These are phyloP conservation scores for Polytolypa hystricis DNA, from an alignment of 2,329 filamentous ascomycete genomes.

Conservation along the genomic window DNA sequence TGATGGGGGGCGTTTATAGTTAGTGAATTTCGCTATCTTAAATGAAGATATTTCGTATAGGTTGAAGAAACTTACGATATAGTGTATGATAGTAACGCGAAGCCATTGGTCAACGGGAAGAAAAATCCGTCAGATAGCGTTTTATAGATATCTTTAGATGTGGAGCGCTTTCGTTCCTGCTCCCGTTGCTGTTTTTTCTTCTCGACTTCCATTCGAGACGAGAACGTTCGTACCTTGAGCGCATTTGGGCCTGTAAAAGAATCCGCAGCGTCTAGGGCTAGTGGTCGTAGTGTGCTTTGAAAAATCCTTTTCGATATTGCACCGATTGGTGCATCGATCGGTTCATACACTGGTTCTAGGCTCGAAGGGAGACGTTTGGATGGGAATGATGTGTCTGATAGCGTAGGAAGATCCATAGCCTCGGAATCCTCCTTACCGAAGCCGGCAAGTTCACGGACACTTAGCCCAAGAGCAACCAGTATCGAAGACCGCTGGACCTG, in stretches of 20 bases:
- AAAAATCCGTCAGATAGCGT: constrained; percentile 71
- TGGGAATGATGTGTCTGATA: constrained; percentile 51
- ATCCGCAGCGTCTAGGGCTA: constrained; percentile 74
- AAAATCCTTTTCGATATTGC: constrained; percentile 57
- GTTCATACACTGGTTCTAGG: constrained; percentile 60
- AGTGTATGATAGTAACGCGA: constrained; percentile 52
- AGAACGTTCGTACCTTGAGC: constrained; percentile 84
- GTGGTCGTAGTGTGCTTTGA: constrained; percentile 62
- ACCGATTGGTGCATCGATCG: constrained; percentile 46
- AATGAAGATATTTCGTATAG: constrained; percentile 18
- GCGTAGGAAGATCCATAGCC: constrained; percentile 20
- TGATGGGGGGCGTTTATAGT: constrained; percentile 28
- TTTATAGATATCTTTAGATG: constrained; percentile 62
- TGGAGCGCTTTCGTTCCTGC: constrained; percentile 43
- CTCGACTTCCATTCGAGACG: constrained; percentile 59
- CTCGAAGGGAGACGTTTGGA: constrained; percentile 66
- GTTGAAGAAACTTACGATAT: constrained; percentile 39
- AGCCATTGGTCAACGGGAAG: constrained; percentile 71
- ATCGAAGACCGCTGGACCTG: constrained; percentile 72
- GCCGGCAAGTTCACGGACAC: constrained; percentile 74
- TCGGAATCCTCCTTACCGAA: constrained; percentile 47
- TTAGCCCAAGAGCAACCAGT: constrained; percentile 69
- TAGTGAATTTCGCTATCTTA: neutral
- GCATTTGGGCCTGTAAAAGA: constrained; percentile 65
- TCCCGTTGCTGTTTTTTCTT: constrained; percentile 38